Conservation (phyloP, 805 yeast genomes). For the Wickerhamiella allomyrinae region DNA sequence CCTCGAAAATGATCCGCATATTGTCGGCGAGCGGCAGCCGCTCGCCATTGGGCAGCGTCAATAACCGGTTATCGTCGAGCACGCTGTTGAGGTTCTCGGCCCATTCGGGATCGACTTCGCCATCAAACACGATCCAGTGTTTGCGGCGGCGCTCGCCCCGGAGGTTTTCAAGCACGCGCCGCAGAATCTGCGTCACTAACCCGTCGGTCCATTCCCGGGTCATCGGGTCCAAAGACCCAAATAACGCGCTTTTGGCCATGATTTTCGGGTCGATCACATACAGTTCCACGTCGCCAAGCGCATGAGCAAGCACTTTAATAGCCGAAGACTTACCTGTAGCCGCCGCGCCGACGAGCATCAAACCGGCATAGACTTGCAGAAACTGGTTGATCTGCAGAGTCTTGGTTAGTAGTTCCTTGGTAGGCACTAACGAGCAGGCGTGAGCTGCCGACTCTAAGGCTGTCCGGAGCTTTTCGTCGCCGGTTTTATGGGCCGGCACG, state of each 20-base stretch:
- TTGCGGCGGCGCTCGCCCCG: constrained; percentile 42
- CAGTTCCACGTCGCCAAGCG: constrained; percentile 27
- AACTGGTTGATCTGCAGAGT: constrained; percentile 48
- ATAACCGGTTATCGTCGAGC: constrained; percentile 67
- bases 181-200: constrained; percentile 48
- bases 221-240: constrained; percentile 55
- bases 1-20: constrained; percentile 62
- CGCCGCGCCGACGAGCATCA: constrained; percentile 64
- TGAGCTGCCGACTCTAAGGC: constrained; percentile 12
- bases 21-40: constrained; percentile 52
- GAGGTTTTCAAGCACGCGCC: constrained; percentile 40
- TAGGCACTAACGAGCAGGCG: constrained; percentile 18
- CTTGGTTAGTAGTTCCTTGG: constrained; percentile 23
- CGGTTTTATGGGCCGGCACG: neutral
- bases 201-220: constrained; percentile 94
- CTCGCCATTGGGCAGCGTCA: constrained; percentile 86
- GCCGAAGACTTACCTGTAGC: constrained; percentile 60
- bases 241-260: constrained; percentile 46
- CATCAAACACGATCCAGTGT: constrained; percentile 77
- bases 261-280: constrained; percentile 64
- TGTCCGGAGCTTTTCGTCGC: constrained; percentile 6
- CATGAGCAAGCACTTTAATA: constrained; percentile 35
- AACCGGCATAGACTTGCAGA: constrained; percentile 54
- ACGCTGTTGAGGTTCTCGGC: constrained; percentile 83
- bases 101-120: constrained; percentile 91